Evolutionary conservation across 2,329 filamentous ascomycete species (phyloP), one percentile per base, ranked within the genome.

Genomic region (Epichloe typhina): DNA sequence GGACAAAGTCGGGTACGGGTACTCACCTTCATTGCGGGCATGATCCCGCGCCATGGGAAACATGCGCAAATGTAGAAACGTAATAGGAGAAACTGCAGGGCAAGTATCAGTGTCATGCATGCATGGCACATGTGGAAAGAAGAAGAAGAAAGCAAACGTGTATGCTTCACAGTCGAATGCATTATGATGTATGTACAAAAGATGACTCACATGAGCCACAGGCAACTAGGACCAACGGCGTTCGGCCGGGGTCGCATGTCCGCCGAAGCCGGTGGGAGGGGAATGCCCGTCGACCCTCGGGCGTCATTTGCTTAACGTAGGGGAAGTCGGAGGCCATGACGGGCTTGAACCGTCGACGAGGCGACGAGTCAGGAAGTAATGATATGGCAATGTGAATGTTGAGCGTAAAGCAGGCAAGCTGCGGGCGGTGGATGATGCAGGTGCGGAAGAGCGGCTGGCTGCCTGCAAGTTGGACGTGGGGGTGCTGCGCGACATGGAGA

Each of bases 31-130:
- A 43, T 65, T 66, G 13, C 83, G 82, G 58, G 82, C 82, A 67
- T 85, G 90, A 67, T 93, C 86, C 58, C 82, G 79, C 1, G 86
- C 86, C 81, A 94, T 88, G 61, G 88, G 85, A 62, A 93, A 91
- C 84, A 94, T 91, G 63, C 86, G 83, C 55, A 93, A 71, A 63
- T 91, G 86, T 31, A 89, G 74, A 61, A 85, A 86, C 6, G 83
- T 86, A 47, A 84, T 80, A 17, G 85, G 86, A 0, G 82, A 86
- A 69, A 88, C 63, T 65, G 44, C 31, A 37, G 36, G 12, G 36
- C 13, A 37, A 37, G 15, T 31, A 3, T 31, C 26, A 31, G 26
- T 31, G 7, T 31, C 26, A 31, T 31, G 7, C 26, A 31, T 31
- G 7, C 26, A 31, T 31, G 26, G 26, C 26, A 9, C 26, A 31